Evolutionary conservation across 2,329 filamentous ascomycete species (phyloP).

Genomic region (Diaporthe citriasiana): DNA sequence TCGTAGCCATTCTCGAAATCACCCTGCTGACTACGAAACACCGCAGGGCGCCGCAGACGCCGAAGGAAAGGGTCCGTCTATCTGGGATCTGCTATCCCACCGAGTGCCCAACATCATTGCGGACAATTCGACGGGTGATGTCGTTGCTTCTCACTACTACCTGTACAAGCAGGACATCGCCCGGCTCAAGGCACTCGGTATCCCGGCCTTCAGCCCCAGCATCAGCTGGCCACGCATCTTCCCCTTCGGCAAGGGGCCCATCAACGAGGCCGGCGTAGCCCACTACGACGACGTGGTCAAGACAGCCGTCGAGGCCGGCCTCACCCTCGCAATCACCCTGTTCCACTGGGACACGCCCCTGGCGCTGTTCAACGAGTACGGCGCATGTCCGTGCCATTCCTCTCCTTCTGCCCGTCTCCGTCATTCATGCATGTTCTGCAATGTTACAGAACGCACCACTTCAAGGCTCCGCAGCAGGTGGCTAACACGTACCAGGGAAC

Average conservation of each 20-base stretch:
- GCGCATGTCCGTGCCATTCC: too few relatives aligned
- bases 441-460: too few relatives aligned
- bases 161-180: constrained; percentile 37
- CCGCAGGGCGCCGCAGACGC: constrained; percentile 26
- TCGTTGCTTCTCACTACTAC: constrained; percentile 34
- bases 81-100: constrained; percentile 35
- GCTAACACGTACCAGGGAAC: too few relatives aligned
- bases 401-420: too few relatives aligned
- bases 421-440: too few relatives aligned
- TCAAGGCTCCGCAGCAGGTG: too few relatives aligned
- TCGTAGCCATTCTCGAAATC: neutral
- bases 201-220: constrained; percentile 29
- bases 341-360: constrained; percentile 37
- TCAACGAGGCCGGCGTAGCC: constrained; percentile 29
- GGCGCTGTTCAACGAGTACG: constrained; percentile 31
- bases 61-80: constrained; percentile 29
- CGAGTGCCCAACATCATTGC: constrained; percentile 28
- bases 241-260: constrained; percentile 30
- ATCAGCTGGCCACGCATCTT: constrained; percentile 36
- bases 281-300: constrained; percentile 35
- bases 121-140: constrained; percentile 26
- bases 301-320: constrained; percentile 27
- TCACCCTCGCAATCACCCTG: constrained; percentile 19
- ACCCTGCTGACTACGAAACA: neutral
- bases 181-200: constrained; percentile 19